phyloP scores from a whole-genome alignment of 495 filamentous ascomycete species.

The Pyrenula aspistea region DNA sequence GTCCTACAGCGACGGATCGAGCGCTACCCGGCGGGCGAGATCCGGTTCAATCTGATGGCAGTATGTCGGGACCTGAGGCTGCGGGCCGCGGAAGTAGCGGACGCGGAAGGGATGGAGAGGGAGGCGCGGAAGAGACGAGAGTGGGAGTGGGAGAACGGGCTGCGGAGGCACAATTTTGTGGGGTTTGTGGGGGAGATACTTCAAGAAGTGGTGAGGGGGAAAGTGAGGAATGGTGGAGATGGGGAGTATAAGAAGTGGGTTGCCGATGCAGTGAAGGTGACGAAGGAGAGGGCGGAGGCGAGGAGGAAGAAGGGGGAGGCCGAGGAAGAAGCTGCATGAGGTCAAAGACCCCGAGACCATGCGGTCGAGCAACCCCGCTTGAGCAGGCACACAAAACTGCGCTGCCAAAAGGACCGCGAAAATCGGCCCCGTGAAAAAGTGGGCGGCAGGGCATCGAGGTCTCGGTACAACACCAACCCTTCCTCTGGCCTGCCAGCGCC shows the following conservation, averaged over 20 bases:
- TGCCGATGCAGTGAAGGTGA: constrained; percentile 60
- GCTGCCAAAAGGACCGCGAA: too few relatives aligned
- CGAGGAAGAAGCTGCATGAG: constrained; percentile 2
- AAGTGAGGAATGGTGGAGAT: constrained; percentile 43
- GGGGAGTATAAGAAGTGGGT: constrained; percentile 70
- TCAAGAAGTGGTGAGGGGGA: constrained; percentile 66
- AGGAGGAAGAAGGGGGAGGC: constrained; percentile 22
- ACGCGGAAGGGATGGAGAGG: constrained; percentile 59
- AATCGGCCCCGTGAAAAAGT: too few relatives aligned
- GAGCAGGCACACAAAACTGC: too few relatives aligned
- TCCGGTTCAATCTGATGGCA: constrained; percentile 90
- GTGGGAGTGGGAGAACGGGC: constrained; percentile 94
- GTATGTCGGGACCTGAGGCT: constrained; percentile 73
- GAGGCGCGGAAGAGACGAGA: constrained; percentile 76
- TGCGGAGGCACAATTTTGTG: constrained; percentile 89
- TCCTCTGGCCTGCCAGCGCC: too few relatives aligned
- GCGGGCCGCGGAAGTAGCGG: constrained; percentile 68
- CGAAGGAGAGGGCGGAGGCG: constrained; percentile 52
- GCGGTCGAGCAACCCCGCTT: too few relatives aligned
- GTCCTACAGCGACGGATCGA: constrained; percentile 76
- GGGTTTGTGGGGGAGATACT: constrained; percentile 87
- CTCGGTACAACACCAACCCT: too few relatives aligned
- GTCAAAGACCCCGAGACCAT: too few relatives aligned
- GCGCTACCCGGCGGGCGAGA: constrained; percentile 76
- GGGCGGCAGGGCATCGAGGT: too few relatives aligned